phyloP scores from a whole-genome alignment of 768 basidiomycete species.

The Auricularia heimuer region DNA sequence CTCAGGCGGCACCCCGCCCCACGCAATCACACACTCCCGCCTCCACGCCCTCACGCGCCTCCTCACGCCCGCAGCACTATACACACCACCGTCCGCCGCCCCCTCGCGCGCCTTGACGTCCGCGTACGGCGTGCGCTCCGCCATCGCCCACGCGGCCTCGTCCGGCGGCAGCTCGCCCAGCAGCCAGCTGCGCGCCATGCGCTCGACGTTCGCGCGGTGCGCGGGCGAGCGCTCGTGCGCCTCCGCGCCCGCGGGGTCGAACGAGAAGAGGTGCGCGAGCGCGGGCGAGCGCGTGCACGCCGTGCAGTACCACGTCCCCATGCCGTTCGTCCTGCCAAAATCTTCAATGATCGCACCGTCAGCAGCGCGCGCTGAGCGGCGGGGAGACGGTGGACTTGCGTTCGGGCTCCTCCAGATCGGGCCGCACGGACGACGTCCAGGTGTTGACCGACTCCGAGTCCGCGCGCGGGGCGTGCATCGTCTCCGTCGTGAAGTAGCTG shows the following conservation, averaged over 20 bases:
- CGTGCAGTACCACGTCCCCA: constrained; percentile 24
- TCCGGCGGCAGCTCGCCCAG: constrained; percentile 40
- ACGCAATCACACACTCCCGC: neutral
- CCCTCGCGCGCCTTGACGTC: constrained; percentile 25
- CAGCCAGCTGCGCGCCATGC: constrained; percentile 20
- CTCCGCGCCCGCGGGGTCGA: constrained; percentile 21
- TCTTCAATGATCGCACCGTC: constrained; percentile 10
- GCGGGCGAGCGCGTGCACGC: constrained; percentile 17
- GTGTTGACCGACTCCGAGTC: constrained; percentile 34
- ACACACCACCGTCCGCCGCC: constrained; percentile 36
- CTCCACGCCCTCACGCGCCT: constrained; percentile 3
- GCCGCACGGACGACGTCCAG: neutral
- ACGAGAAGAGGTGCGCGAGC: constrained; percentile 14
- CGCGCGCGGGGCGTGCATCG: constrained; percentile 36
- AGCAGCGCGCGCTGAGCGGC: constrained; percentile 3
- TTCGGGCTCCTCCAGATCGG: constrained; percentile 22
- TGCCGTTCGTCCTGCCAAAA: constrained; percentile 13
- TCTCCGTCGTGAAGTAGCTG: no score
- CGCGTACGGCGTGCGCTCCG: constrained; percentile 38
- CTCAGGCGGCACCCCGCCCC: neutral
- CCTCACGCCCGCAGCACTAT: neutral
- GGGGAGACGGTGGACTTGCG: constrained; percentile 17
- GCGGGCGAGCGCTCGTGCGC: constrained; percentile 22
- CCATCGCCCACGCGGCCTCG: constrained; percentile 37
- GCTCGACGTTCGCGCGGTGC: constrained; percentile 13